A percentile compares a stretch with the other conserved stretches of the same genome.
phyloP scores from a whole-genome alignment of 139 green algal species.

The Chlorella sp. region DNA sequence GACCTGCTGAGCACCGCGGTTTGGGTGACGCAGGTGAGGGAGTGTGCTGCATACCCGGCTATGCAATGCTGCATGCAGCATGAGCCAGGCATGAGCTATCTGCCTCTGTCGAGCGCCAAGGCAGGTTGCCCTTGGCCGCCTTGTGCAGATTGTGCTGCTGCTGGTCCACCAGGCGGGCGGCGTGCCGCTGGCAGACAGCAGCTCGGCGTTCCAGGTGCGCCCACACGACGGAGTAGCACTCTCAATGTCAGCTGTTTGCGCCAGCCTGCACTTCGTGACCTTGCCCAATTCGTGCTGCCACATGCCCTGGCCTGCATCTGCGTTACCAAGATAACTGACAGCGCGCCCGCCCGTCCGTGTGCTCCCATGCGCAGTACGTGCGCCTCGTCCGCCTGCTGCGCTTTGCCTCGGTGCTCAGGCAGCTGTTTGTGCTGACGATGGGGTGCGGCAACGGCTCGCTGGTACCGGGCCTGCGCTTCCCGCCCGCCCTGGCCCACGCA shows the following conservation, averaged over 20 bases:
- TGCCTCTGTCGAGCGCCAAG: no score
- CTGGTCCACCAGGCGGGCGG: slow-evolving; percentile 6
- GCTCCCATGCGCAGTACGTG: neutral
- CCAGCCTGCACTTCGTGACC: no score
- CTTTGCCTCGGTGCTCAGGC: slow-evolving; percentile 7
- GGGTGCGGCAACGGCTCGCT: neutral
- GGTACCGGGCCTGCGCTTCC: slow-evolving; percentile 1
- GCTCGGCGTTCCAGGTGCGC: slow-evolving; percentile 3
- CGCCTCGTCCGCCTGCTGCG: slow-evolving; percentile 32
- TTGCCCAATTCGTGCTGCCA: no score
- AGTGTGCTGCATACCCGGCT: neutral
- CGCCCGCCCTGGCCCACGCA: neutral
- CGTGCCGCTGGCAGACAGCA: neutral
- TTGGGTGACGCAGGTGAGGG: slow-evolving; percentile 27
- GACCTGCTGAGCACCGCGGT: slow-evolving; percentile 11
- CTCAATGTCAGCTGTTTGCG: no score
- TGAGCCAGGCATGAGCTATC: no score
- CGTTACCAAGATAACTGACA: no score
- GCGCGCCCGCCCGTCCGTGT: neutral
- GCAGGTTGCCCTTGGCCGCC: neutral
- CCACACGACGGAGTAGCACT: no score
- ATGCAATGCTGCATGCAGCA: neutral
- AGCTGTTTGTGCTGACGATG: slow-evolving; percentile 4
- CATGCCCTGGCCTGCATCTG: no score
- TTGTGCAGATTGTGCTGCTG: neutral